Evolutionary conservation across 148 eudicot species (phyloP).

Genomic region (Suaeda aralocaspica): DNA sequence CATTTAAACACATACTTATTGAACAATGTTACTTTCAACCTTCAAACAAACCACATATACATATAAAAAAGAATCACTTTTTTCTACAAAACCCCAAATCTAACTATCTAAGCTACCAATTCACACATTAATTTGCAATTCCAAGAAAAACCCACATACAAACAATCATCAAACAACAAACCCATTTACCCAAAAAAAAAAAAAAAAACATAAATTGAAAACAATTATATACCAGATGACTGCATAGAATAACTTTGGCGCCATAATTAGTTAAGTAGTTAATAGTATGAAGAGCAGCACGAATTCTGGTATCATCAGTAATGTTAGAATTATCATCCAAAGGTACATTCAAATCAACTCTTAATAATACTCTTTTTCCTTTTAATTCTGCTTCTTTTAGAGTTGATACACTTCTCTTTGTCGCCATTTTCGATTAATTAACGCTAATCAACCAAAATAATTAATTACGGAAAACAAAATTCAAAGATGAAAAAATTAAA

Average conservation of each 20-base stretch:
- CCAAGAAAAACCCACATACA: not conserved
- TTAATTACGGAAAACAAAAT: no score
- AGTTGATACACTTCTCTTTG: slow-evolving; percentile 73
- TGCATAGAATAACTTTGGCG: slow-evolving; percentile 70
- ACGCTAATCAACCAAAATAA: no score
- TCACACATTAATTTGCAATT: not conserved
- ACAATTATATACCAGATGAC: slow-evolving; percentile 34
- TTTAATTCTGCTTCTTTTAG: slow-evolving; percentile 64
- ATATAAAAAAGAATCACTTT: no score
- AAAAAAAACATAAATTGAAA: no score
- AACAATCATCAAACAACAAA: not conserved
- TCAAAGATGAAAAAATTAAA: no score
- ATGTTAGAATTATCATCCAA: slow-evolving; percentile 61
- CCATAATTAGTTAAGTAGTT: slow-evolving; percentile 53
- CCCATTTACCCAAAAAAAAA: not conserved
- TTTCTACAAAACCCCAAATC: no score
- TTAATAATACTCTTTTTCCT: slow-evolving; percentile 76
- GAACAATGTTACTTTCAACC: no score
- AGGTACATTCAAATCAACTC: slow-evolving; percentile 77
- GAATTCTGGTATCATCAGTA: slow-evolving; percentile 82
- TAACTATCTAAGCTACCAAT: no score
- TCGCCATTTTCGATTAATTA: slow-evolving; percentile 39
- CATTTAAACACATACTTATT: no score
- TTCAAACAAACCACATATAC: no score
- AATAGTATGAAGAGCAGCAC: slow-evolving; percentile 79